Conservation (phyloP, 2,329 filamentous ascomycete genomes). For the Epichloe bromicola region DNA sequence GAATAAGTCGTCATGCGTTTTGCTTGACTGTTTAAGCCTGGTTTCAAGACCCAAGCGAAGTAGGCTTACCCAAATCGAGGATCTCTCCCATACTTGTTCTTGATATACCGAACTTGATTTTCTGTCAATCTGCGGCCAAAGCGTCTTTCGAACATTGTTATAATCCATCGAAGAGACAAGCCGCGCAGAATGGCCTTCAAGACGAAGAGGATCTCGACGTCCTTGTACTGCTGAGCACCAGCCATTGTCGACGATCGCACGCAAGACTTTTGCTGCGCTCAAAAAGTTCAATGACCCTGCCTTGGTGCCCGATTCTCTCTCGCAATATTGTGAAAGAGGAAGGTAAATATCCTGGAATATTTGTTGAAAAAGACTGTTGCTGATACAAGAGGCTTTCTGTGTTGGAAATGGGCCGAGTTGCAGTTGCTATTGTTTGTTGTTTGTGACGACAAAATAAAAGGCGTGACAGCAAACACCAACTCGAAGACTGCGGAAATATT, state of each 20-base stretch:
- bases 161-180: slow-evolving; percentile 15
- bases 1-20: not conserved
- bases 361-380: too few relatives aligned
- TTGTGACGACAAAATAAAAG: not conserved
- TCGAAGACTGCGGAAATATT: not conserved
- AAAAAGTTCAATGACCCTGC: too few relatives aligned
- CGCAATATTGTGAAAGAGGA: too few relatives aligned
- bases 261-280: too few relatives aligned
- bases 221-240: slow-evolving; percentile 21
- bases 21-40: not conserved
- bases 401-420: not conserved
- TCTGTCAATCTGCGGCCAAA: slow-evolving; percentile 19
- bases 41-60: not conserved
- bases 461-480: not conserved
- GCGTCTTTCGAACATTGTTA: slow-evolving; percentile 13
- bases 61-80: slow-evolving; percentile 23
- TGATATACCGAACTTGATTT: slow-evolving; percentile 26
- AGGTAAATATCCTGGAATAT: too few relatives aligned
- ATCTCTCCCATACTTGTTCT: slow-evolving; percentile 27
- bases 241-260: slow-evolving; percentile 15
- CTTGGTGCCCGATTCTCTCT: too few relatives aligned
- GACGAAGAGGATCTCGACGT: slow-evolving; percentile 23
- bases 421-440: not conserved
- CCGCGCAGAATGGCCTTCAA: slow-evolving; percentile 16
- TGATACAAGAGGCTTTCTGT: too few relatives aligned